phyloP scores from a whole-genome alignment of 805 yeast genomes.

The Candida morakotiae region DNA sequence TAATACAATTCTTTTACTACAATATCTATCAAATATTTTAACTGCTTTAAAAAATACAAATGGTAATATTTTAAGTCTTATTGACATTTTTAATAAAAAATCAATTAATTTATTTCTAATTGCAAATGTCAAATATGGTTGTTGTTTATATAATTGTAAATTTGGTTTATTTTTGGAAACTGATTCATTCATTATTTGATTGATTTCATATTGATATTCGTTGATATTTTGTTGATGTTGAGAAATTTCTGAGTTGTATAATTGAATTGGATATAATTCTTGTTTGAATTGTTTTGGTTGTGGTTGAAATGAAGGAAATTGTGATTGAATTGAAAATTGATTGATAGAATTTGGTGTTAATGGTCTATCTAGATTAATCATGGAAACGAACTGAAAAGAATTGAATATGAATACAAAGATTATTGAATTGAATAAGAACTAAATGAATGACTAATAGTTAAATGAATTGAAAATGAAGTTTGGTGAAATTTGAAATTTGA shows the following conservation, averaged over 20 bases:
- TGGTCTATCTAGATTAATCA: slow-evolving; percentile 1
- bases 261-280: slow-evolving; percentile 45
- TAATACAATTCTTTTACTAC: slow-evolving; percentile 80
- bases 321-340: neutral
- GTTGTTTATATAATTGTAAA: slow-evolving; percentile 63
- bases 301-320: neutral
- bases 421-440: too few species aligned
- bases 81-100: slow-evolving; percentile 69
- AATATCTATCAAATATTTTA: slow-evolving; percentile 83
- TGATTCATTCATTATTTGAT: slow-evolving; percentile 30
- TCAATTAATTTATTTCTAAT: slow-evolving; percentile 75
- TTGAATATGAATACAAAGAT: neutral
- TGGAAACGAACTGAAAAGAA: neutral
- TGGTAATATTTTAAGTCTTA: slow-evolving; percentile 62
- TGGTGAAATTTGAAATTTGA: too few species aligned
- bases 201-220: slow-evolving; percentile 54
- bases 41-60: slow-evolving; percentile 64
- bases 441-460: too few species aligned
- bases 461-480: too few species aligned
- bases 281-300: slow-evolving; percentile 27
- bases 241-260: slow-evolving; percentile 47
- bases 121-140: slow-evolving; percentile 77
- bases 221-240: slow-evolving; percentile 42
- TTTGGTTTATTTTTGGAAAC: slow-evolving; percentile 43
- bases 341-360: slow-evolving; percentile 3